Evolutionary conservation across 2,329 filamentous ascomycete genomes (phyloP), one percentile per base, ranked within the genome.

Genomic region (Ophiostoma sp.): DNA sequence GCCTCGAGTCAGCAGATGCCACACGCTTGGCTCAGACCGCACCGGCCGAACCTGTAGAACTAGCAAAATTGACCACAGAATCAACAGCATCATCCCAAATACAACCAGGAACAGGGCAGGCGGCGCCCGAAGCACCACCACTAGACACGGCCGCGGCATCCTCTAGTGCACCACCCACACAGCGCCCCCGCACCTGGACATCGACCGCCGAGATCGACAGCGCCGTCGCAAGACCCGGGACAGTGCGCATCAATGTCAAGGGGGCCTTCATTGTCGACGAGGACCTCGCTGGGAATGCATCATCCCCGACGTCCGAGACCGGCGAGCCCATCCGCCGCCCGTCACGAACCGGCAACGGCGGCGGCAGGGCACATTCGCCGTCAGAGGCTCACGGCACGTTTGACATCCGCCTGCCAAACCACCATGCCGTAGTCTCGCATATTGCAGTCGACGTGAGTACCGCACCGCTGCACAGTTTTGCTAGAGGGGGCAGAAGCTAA

Each of bases 221-320:
- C 74, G 84, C 84, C 65, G 84, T 89, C 74, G 84, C 80, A 67
- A 84, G 85, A 73, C 87, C 87, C 2, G 87, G 87, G 38, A 85
- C 90, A 14, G 93, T 97, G 75, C 90, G 91, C 79, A 98, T 99
- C 81, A 98, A 99, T 77, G 94, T 98, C 72, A 88, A 93, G 77
- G 95, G 94, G 75, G 95, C 95, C 52, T 97, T 97, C 76, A 98
- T 99, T 73, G 93, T 97, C 74, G 92, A 97, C 76, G 89, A 94
- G 71, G 89, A 92, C 73, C 82, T 84, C 3, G 78, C 78, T 27
- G 72, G 76, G 66, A 42, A 64, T 47, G 18, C 55, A 12, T 64
- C 71, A 16, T 45, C 68, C 18, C 41, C 66, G 5, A 77, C 68
- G 38, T 58, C 47, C 14, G n/a, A 42, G 62, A 52, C 52, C 9